Base-by-base conservation (phyloP, 2,329 filamentous ascomycete genomes). In the Hypomyces rosellus region DNA sequence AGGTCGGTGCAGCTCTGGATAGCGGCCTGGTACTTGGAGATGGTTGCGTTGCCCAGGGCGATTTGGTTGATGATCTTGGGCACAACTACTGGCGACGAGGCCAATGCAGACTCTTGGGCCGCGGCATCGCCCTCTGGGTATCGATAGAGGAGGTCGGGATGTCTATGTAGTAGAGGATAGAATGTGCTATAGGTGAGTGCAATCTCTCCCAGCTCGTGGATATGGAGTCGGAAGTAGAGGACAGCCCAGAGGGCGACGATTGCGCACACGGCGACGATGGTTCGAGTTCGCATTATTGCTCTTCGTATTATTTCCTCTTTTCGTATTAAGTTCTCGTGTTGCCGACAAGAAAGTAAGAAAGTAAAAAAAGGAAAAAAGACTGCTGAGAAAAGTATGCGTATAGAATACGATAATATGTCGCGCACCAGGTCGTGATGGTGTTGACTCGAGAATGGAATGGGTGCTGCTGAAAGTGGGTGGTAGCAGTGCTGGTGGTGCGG, bases 1-100 rank as follows among this genome's bases (percentile, higher is more conserved):
- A 61, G 46, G 8, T 40, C 37, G 16, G 45, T 51, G 50, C 59
- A 61, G 54, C 52, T 53, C 4, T 55, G 20, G 20, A 59, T 56
- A 40, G 57, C 56, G 15, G 39, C 45, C 22, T 55, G 50, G 39
- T 61, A 55, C 4, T 67, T 58, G 4, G 67, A 56, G 55, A 77
- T 75, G 33, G 63, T 63, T 2, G 73, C 75, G 52, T 74, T 73
- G 0, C 69, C 63, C 11, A 63, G 57, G 8, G 66, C 62, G 8
- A 73, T 47, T 57, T 77, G 56, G 46, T 59, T 55, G 33, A 59
- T 54, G 22, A 58, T 58, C 46, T 54, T 56, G 36, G 52, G 52
- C 16, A 54, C 52, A 25, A 51, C 37, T 22, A 48, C 36, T 4
- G 52, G 45, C 3, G n/a, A 22, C 4, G 37, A 25, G 1, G 41